Conservation (phyloP, 2,329 filamentous ascomycete genomes). For the Claviceps arundinis region DNA sequence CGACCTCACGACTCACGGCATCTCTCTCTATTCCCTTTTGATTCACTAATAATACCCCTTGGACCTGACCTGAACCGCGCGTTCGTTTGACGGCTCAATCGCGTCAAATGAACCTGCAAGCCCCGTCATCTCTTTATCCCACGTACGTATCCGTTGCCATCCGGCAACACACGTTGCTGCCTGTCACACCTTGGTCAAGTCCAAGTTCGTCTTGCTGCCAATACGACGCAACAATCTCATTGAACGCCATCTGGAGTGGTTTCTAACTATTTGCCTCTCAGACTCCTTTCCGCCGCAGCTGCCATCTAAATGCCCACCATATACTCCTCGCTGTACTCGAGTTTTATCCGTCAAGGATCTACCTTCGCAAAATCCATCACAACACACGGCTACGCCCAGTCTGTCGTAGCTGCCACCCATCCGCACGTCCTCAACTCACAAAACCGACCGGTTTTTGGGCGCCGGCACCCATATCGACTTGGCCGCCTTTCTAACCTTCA, state of each 20-base stretch:
- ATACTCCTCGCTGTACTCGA: slow-evolving; percentile 55
- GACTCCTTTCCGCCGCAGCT: slow-evolving; percentile 44
- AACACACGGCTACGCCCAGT: slow-evolving; percentile 95
- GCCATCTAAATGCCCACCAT: slow-evolving; percentile 81
- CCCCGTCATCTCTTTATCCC: slow-evolving; percentile 43
- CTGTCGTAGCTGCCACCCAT: slow-evolving; percentile 87
- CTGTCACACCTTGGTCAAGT: background rate
- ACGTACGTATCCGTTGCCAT: slow-evolving; percentile 36
- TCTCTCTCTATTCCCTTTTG: slow-evolving; percentile 8
- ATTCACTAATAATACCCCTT: slow-evolving; percentile 9
- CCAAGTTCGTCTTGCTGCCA: too few relatives aligned
- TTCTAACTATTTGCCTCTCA: slow-evolving; percentile 11
- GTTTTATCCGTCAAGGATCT: slow-evolving; percentile 94
- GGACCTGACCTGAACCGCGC: slow-evolving; percentile 41
- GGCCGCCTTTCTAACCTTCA: slow-evolving; percentile 43
- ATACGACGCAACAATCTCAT: too few relatives aligned
- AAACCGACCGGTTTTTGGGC: slow-evolving; percentile 49
- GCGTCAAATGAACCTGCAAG: slow-evolving; percentile 99
- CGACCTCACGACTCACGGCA: background rate
- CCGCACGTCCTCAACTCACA: slow-evolving; percentile 63
- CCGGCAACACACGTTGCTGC: background rate
- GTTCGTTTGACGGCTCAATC: slow-evolving; percentile 74
- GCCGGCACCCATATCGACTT: slow-evolving; percentile 41
- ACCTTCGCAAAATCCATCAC: slow-evolving; percentile 74
- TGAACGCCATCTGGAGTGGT: background rate